Conservation (phyloP, 2,329 filamentous ascomycete species). For the Salinomyces thailandicus region DNA sequence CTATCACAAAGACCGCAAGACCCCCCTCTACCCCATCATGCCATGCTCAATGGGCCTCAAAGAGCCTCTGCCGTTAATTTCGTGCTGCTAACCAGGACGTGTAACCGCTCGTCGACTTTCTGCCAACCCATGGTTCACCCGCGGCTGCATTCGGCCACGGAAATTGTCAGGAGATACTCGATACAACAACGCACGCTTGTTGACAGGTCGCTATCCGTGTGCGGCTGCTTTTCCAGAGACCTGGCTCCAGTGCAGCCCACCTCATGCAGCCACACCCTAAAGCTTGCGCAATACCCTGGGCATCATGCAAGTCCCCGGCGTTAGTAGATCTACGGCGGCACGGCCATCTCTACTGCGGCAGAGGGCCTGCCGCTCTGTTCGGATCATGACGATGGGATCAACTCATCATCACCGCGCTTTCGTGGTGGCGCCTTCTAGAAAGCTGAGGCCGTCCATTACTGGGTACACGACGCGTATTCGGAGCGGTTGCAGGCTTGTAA, state of each 20-base stretch:
- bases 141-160: conserved; percentile 2
- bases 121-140: too few species aligned
- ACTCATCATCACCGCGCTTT: neutral
- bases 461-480: too few species aligned
- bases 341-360: too few species aligned
- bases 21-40: neutral
- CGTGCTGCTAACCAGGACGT: too few species aligned
- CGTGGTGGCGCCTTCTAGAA: neutral
- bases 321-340: neutral
- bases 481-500: conserved; percentile 9
- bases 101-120: too few species aligned
- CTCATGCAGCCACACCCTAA: conserved; percentile 25
- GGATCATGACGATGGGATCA: neutral
- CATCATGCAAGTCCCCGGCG: conserved; percentile 3
- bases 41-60: too few species aligned
- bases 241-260: conserved; percentile 14
- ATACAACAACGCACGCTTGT: conserved; percentile 17
- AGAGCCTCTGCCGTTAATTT: too few species aligned
- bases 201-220: conserved; percentile 17
- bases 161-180: conserved; percentile 13
- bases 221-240: conserved; percentile 18
- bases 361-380: too few species aligned
- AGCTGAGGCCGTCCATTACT: neutral
- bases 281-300: conserved; percentile 13
- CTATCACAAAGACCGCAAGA: conserved; percentile 10